Evolutionary conservation across 257 asterid genomes (phyloP), one percentile per base, ranked within the genome.

Genomic region (Ophiorrhiza pumila): DNA sequence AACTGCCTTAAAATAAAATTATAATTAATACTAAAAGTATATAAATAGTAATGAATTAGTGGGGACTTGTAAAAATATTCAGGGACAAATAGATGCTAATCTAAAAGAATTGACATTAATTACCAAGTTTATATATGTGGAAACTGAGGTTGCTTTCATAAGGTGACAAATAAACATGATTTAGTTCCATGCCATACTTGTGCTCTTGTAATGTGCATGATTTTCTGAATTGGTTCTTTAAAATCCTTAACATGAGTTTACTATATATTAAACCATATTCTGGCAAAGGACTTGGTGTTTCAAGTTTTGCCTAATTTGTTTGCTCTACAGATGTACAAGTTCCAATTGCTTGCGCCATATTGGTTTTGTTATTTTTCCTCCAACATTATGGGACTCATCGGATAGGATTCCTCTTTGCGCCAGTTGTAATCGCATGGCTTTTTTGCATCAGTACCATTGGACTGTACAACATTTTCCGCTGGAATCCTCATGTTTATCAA

Each of bases 331-430:
- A 93, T 78, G 86, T 93, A 43, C 96, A 91, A 84, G 94, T 93
- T 55, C 98, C 98, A 1, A 75, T 89, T 69, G 98, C 96, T 68
- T 93, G 98, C 68, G 59, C 77, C 71, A 93, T 93, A 79, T 87
- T 93, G 83, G 83, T 93, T 76, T 82, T 90, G 83, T 56, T 93
- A 64, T 93, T 93, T 62, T 89, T 76, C 71, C 93, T 93, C 47
- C 98, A 93, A 78, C 98, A 91, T 80, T 88, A 89, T n/a, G 98
- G 98, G 78, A 93, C 98, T 37, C 96, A 91, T 76, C 89, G 94
- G 55, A 59, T 93, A 49, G 98, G 98, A 39, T 88, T 89, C 80
- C 86, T 93, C 12, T 93, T 91, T 52, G 98, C 98, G 9, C 98
- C 98, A 0, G 76, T 93, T 13, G 96, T 93, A 60, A 90, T 93